Evolutionary conservation across 2,329 filamentous ascomycete species (phyloP).

Genomic region (Lizonia empirigonia): DNA sequence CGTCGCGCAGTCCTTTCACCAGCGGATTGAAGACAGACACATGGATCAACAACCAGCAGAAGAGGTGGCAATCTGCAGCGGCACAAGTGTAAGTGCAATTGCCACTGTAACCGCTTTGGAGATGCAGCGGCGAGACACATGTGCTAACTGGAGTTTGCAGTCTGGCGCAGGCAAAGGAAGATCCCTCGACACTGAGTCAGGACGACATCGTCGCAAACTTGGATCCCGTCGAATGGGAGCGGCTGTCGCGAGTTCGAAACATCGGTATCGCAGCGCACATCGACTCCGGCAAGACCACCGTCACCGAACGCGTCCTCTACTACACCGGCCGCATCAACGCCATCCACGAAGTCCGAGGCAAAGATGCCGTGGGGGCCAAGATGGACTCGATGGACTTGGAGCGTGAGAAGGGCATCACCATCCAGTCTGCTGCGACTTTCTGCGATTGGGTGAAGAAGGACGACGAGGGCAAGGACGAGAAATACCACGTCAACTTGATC

Average conservation of each 20-base stretch:
- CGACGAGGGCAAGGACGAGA: constrained; percentile 76
- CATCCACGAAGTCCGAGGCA: constrained; percentile 95
- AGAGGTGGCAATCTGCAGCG: constrained; percentile 46
- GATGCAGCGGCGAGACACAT: constrained; percentile 11
- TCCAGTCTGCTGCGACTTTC: constrained; percentile 97
- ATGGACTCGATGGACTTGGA: constrained; percentile 99
- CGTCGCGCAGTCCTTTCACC: constrained; percentile 34
- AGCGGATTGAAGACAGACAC: constrained; percentile 38
- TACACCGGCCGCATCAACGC: constrained; percentile 97
- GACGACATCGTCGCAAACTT: constrained; percentile 78
- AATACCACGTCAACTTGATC: constrained; percentile 97
- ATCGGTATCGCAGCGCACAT: constrained; percentile 99
- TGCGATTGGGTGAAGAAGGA: constrained; percentile 90
- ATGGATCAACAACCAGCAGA: constrained; percentile 40
- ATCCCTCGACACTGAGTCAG: constrained; percentile 63
- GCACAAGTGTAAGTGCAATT: constrained; percentile 45
- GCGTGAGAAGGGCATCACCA: constrained; percentile 97
- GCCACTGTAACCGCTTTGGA: neutral
- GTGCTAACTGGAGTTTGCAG: constrained; percentile 35
- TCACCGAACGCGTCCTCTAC: constrained; percentile 94
- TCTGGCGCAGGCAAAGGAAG: constrained; percentile 61
- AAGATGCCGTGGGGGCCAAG: constrained; percentile 94
- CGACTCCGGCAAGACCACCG: constrained; percentile 97
- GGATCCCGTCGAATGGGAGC: constrained; percentile 75
- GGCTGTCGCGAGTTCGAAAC: constrained; percentile 84